Evolutionary conservation across 345 rosid genomes (phyloP).

Genomic region (Citrus inodora): DNA sequence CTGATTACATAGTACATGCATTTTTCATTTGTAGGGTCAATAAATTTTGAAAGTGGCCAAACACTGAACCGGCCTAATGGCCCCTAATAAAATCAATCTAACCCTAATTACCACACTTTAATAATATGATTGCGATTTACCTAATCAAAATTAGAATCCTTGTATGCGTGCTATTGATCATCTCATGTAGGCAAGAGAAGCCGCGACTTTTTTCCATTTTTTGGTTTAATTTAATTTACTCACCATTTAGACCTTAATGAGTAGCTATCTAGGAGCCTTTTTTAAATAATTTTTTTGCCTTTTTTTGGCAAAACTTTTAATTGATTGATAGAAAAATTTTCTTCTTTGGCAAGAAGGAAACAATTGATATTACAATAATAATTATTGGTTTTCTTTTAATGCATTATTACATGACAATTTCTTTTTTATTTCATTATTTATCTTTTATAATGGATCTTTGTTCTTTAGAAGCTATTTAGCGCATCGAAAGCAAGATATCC

Average conservation of each 20-base stretch:
- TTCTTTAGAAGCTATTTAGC: not conserved
- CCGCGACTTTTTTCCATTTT: not conserved
- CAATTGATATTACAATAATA: not conserved
- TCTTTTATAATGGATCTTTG: too few species aligned
- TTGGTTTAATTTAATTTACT: not conserved
- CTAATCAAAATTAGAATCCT: constrained; percentile 10
- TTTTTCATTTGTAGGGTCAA: constrained; percentile 5
- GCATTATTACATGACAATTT: not conserved
- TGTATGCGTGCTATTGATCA: not conserved
- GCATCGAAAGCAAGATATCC: not conserved
- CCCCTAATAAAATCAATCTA: constrained; percentile 7
- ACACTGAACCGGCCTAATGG: constrained; percentile 15
- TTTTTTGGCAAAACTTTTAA: not conserved
- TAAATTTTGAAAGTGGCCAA: not conserved
- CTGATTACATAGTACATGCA: not conserved
- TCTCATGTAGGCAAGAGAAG: not conserved
- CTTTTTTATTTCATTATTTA: too few species aligned
- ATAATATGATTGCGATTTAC: not conserved
- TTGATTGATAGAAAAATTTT: not conserved
- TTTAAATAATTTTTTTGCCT: too few species aligned
- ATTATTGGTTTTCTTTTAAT: not conserved
- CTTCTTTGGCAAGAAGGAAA: not conserved
- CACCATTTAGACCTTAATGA: not conserved
- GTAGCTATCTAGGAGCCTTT: not conserved
- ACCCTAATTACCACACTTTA: constrained; percentile 7